phyloP scores from a whole-genome alignment of 176 grass and related monocot genomes.

The Oropetium thomaeum region DNA sequence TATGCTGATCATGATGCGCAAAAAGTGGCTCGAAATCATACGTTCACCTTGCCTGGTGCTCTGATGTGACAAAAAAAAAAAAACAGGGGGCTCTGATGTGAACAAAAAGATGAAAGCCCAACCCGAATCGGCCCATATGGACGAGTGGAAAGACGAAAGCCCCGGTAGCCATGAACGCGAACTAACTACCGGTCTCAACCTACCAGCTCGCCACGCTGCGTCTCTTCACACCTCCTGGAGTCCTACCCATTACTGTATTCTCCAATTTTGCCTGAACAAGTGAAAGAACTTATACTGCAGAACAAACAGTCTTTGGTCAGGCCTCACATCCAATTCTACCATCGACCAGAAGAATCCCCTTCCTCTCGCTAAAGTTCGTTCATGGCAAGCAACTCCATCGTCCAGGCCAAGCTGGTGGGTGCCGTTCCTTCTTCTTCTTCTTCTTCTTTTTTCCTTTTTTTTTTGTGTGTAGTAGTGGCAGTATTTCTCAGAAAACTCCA shows the following conservation, averaged over 20 bases:
- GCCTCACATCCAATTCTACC: neutral
- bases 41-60: neutral
- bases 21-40: neutral
- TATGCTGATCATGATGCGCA: neutral
- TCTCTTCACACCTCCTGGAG: neutral
- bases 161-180: neutral
- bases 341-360: neutral
- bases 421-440: too few species aligned
- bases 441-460: too few species aligned
- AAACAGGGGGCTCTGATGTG: too few species aligned
- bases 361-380: neutral
- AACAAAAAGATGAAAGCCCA: too few species aligned
- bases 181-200: neutral
- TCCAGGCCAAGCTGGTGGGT: slow-evolving; percentile 94
- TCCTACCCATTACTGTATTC: neutral
- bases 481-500: too few species aligned
- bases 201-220: neutral
- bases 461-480: too few species aligned
- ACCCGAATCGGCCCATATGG: too few species aligned
- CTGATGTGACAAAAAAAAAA: too few species aligned
- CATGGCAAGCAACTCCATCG: slow-evolving; percentile 40
- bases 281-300: neutral
- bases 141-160: neutral
- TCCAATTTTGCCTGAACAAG: neutral
- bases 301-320: neutral